A percentile compares a stretch with the other conserved stretches of the same genome.
These are phyloP conservation scores for Mikania micrantha DNA, from an alignment of 129 eudicot genomes.

Conservation along the genomic window DNA sequence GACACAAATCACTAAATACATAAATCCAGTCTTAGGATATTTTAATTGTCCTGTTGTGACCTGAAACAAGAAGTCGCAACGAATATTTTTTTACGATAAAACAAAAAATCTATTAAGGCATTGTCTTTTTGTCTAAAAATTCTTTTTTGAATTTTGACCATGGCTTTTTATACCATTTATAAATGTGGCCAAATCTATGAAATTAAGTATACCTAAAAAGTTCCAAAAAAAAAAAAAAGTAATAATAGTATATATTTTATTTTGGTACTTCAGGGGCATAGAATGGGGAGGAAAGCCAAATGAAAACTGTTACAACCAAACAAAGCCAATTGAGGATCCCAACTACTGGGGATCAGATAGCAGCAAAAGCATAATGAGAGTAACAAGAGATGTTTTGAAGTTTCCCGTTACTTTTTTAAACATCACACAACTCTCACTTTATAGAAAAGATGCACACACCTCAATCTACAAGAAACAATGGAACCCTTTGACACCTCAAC, in stretches of 20 bases:
- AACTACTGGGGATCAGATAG: slow-evolving; percentile 73
- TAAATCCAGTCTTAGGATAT: no score
- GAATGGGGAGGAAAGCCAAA: slow-evolving; percentile 75
- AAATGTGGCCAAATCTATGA: no score
- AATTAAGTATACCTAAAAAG: no score
- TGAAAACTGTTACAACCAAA: slow-evolving; percentile 68
- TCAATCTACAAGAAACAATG: slow-evolving; percentile 80
- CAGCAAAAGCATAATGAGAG: slow-evolving; percentile 58
- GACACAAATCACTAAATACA: no score
- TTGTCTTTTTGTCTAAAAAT: no score
- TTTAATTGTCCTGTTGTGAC: no score
- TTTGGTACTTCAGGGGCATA: slow-evolving; percentile 36
- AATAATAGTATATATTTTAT: neutral
- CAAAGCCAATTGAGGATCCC: slow-evolving; percentile 54
- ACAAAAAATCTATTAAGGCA: no score
- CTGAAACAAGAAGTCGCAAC: no score
- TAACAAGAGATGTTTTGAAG: slow-evolving; percentile 40
- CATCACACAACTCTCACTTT: slow-evolving; percentile 77
- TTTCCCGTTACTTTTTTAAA: slow-evolving; percentile 56
- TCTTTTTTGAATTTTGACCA: no score
- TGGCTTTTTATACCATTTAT: no score
- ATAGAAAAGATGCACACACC: slow-evolving; percentile 81
- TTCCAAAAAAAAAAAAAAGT: no score
- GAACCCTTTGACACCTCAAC: slow-evolving; percentile 62
- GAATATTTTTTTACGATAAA: no score